Evolutionary conservation across 768 basidiomycete species (phyloP).

Genomic region (Termitomyces sp.): DNA sequence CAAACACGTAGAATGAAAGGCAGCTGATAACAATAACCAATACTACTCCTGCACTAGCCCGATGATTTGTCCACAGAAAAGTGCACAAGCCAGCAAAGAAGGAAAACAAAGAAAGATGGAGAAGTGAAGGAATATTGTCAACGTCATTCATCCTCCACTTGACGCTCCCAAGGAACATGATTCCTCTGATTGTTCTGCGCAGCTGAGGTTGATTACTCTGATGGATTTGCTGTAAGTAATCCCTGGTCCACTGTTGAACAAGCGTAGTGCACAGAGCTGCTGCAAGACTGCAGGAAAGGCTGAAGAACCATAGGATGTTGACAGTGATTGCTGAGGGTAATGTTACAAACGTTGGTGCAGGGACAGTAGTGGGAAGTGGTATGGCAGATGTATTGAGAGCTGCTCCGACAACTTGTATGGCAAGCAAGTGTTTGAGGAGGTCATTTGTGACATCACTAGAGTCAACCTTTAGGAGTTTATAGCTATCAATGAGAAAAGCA

Average conservation of each 20-base stretch:
- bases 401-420: no score
- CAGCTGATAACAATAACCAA: not conserved
- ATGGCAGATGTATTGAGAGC: no score
- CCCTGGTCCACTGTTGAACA: not conserved
- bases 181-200: not conserved
- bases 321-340: slow-evolving; percentile 18
- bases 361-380: no score
- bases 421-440: no score
- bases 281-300: slow-evolving; percentile 22
- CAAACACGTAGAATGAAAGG: not conserved
- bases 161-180: not conserved
- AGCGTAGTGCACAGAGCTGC: slow-evolving; percentile 23
- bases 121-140: no score
- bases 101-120: no score
- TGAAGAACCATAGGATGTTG: slow-evolving; percentile 28
- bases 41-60: not conserved
- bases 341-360: slow-evolving; percentile 10
- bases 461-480: no score
- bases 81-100: slow-evolving; percentile 3
- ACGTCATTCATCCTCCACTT: slow-evolving; percentile 1
- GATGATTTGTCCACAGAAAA: not conserved
- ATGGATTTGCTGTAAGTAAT: not conserved
- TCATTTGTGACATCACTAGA: no score
- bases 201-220: not conserved
- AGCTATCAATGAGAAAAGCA: no score